Conservation (phyloP, 306 rosid genomes). For the Corylus heterophylla region DNA sequence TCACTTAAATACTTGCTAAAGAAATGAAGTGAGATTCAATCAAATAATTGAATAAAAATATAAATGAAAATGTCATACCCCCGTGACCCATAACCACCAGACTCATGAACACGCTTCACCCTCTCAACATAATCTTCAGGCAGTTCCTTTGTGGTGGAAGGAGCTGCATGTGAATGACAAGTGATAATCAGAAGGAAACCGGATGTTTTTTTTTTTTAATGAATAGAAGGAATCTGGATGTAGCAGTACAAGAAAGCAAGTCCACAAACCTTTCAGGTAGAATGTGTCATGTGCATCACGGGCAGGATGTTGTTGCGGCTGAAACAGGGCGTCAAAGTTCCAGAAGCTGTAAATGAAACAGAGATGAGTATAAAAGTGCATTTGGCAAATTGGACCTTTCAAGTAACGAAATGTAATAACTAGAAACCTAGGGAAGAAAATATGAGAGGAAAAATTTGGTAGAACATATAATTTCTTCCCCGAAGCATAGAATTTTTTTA, state of each 20-base stretch:
- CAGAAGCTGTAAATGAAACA: slow-evolving; percentile 70
- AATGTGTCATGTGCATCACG: slow-evolving; percentile 97
- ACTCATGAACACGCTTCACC: slow-evolving; percentile 81
- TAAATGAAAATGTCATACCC: slow-evolving; percentile 54
- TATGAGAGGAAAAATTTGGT: not conserved
- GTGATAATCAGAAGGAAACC: slow-evolving; percentile 26
- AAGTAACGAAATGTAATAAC: not conserved
- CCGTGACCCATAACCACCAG: slow-evolving; percentile 87
- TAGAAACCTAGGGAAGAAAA: not conserved
- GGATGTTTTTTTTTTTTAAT: not conserved
- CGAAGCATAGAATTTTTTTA: not conserved
- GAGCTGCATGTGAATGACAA: slow-evolving; percentile 53
- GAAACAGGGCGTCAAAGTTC: slow-evolving; percentile 95
- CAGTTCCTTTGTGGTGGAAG: slow-evolving; percentile 67
- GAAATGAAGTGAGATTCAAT: not conserved
- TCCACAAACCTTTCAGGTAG: slow-evolving; percentile 61
- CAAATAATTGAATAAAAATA: slow-evolving; percentile 10
- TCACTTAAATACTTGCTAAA: slow-evolving; percentile 18
- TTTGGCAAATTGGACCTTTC: not conserved
- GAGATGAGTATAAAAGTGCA: not conserved
- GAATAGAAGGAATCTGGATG: slow-evolving; percentile 20
- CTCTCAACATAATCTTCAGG: slow-evolving; percentile 96
- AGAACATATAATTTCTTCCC: not conserved
- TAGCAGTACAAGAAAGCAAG: slow-evolving; percentile 17
- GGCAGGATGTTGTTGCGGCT: slow-evolving; percentile 99